Conservation (phyloP, 371 early-diverging fungal genomes). For the Globomyces sp. region DNA sequence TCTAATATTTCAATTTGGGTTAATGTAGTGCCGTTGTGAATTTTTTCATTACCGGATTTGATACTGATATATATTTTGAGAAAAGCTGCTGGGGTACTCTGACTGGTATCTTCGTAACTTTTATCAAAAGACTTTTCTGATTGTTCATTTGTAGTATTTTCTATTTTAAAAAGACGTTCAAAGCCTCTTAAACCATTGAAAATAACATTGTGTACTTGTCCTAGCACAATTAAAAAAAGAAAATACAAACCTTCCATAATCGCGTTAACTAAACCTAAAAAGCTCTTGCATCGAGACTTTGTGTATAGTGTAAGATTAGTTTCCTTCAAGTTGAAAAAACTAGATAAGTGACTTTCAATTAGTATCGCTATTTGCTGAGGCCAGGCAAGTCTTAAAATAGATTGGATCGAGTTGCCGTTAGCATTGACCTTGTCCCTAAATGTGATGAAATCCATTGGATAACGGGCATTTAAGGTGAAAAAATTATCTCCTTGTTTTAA, state of each 20-base stretch:
- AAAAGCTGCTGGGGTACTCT: neutral
- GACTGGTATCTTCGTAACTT: neutral
- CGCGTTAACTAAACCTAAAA: slow-evolving; percentile 24
- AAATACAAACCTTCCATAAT: slow-evolving; percentile 21
- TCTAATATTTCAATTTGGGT: neutral
- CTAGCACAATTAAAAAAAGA: neutral
- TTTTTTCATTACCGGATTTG: neutral
- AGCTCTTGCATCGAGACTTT: slow-evolving; percentile 21
- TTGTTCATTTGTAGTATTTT: neutral
- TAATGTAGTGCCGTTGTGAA: neutral
- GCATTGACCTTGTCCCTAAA: slow-evolving; percentile 18
- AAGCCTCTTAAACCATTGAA: slow-evolving; percentile 18
- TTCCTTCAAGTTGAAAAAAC: slow-evolving; percentile 30
- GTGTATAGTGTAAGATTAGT: slow-evolving; percentile 14
- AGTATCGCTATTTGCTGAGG: slow-evolving; percentile 20
- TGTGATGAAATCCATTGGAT: slow-evolving; percentile 19
- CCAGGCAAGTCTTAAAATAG: slow-evolving; percentile 23
- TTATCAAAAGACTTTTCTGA: neutral
- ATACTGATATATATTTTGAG: slow-evolving; percentile 9
- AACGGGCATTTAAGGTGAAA: slow-evolving; percentile 18
- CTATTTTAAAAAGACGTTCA: slow-evolving; percentile 23
- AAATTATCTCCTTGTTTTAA: slow-evolving; percentile 21
- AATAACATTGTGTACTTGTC: slow-evolving; percentile 24
- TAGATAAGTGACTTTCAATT: slow-evolving; percentile 19
- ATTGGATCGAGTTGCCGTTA: slow-evolving; percentile 23